These are phyloP conservation scores for Albatrellus ellisii DNA, from an alignment of 768 basidiomycete genomes.

Conservation along the genomic window DNA sequence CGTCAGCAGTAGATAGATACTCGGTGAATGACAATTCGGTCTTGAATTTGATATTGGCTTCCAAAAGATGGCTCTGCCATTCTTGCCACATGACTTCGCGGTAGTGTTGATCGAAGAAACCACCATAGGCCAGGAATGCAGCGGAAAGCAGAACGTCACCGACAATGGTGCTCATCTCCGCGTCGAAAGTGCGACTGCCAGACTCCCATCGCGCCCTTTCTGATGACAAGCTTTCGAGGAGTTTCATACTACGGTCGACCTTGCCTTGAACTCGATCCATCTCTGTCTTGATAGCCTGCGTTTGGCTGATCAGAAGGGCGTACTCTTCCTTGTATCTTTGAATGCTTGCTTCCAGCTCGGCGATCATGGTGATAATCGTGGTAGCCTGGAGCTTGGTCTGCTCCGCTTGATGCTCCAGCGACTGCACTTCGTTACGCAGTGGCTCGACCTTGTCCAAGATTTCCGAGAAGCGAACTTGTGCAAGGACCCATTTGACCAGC, in stretches of 20 bases:
- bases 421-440: slow-evolving; percentile 88
- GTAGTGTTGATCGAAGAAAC: slow-evolving; percentile 98
- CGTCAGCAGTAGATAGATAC: slow-evolving; percentile 94
- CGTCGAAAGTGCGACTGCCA: slow-evolving; percentile 90
- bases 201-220: slow-evolving; percentile 91
- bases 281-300: slow-evolving; percentile 91
- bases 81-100: slow-evolving; percentile 96
- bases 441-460: slow-evolving; percentile 97
- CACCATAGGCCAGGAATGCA: slow-evolving; percentile 92
- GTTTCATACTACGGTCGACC: slow-evolving; percentile 92
- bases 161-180: slow-evolving; percentile 97
- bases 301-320: slow-evolving; percentile 90
- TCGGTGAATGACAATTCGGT: slow-evolving; percentile 86
- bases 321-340: slow-evolving; percentile 95
- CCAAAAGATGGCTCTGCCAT: slow-evolving; percentile 81
- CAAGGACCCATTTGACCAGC: slow-evolving; percentile 95
- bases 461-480: slow-evolving; percentile 93
- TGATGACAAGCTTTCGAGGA: slow-evolving; percentile 88
- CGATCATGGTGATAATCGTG: slow-evolving; percentile 84
- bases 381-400: slow-evolving; percentile 90
- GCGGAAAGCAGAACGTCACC: slow-evolving; percentile 94
- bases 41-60: slow-evolving; percentile 88
- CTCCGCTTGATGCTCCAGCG: slow-evolving; percentile 83
- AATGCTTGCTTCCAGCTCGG: slow-evolving; percentile 87
- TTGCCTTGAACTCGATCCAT: slow-evolving; percentile 98